A percentile compares a stretch with the other conserved stretches of the same genome.
These are phyloP conservation scores for Malus hybrid DNA, from an alignment of 331 rosid genomes.

Conservation along the genomic window DNA sequence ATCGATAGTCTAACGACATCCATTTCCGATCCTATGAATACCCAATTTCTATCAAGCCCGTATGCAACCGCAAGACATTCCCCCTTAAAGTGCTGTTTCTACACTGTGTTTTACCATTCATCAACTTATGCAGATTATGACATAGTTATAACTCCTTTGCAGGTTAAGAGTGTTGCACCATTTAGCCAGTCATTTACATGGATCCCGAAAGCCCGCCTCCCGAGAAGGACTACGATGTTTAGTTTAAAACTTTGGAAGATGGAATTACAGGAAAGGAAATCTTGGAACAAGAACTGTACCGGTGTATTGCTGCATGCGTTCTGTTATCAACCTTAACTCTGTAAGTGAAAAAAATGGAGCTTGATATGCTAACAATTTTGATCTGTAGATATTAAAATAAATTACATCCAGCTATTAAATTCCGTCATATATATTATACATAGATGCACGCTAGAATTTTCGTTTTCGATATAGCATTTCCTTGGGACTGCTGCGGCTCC, in stretches of 20 bases:
- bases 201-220: conserved; percentile 82
- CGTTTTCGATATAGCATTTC: not conserved
- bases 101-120: not conserved
- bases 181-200: conserved; percentile 77
- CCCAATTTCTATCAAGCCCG: too few species aligned
- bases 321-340: not conserved
- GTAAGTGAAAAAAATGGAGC: not conserved
- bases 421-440: not conserved
- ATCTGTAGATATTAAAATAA: not conserved
- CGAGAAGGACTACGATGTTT: conserved; percentile 63
- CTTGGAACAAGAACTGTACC: conserved; percentile 51
- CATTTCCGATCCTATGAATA: too few species aligned
- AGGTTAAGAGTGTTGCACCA: conserved; percentile 90
- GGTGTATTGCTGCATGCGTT: conserved; percentile 18
- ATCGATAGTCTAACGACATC: too few species aligned
- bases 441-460: not conserved
- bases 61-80: too few species aligned
- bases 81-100: not conserved
- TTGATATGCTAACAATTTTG: not conserved
- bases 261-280: conserved; percentile 83
- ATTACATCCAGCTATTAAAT: not conserved
- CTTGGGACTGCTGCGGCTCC: not conserved
- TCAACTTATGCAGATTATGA: not conserved
- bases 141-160: conserved; percentile 13
- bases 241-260: conserved; percentile 62